Conservation (phyloP, 352 stramenopile species). For the Globisporangium echinulatum region DNA sequence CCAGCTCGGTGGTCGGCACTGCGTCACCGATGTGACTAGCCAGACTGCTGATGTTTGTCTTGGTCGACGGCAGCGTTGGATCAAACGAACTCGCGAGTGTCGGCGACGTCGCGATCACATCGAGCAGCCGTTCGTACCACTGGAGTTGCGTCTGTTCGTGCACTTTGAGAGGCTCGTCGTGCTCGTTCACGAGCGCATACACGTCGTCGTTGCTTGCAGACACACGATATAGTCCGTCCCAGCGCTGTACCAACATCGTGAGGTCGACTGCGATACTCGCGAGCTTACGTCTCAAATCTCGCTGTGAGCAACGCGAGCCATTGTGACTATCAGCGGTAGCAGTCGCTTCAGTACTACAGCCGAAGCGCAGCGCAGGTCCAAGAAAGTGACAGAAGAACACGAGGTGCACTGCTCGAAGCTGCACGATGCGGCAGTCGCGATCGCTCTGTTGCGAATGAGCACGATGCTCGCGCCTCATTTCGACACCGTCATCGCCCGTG, state of each 20-base stretch:
- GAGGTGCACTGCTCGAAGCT: constrained; percentile 34
- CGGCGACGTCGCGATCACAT: constrained; percentile 9
- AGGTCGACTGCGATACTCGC: neutral
- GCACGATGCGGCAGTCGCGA: neutral
- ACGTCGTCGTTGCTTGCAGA: neutral
- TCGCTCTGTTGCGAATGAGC: neutral
- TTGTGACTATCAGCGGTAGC: neutral
- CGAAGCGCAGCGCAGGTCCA: constrained; percentile 33
- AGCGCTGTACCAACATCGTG: constrained; percentile 3
- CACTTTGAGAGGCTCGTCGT: neutral
- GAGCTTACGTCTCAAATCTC: too few species aligned
- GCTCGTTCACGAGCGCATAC: constrained; percentile 1
- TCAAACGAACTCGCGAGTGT: constrained; percentile 6
- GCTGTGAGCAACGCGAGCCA: too few species aligned
- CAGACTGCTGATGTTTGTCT: neutral
- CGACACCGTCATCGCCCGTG: neutral
- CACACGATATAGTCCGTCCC: neutral
- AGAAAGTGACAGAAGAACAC: constrained; percentile 79
- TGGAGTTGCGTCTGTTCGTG: neutral
- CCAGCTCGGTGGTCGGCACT: neutral
- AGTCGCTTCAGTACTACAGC: too few species aligned
- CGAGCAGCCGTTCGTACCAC: constrained; percentile 12
- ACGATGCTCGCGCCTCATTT: neutral
- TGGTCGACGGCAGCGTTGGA: neutral
- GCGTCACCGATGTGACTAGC: neutral